Conservation (phyloP, 2,329 filamentous ascomycete species). For the Sclerotinia nivalis region DNA sequence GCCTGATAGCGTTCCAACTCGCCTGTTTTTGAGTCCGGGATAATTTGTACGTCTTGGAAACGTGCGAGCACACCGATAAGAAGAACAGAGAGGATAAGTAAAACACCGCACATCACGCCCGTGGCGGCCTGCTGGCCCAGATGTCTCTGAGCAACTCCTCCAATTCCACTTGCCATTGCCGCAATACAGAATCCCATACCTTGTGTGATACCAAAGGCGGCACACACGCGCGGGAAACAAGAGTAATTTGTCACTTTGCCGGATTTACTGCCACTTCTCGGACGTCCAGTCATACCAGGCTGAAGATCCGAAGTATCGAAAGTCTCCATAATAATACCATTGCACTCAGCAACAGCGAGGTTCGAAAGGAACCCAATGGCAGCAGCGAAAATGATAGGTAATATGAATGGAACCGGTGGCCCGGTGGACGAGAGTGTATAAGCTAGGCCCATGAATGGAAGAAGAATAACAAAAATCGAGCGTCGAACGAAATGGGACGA, state of each 20-base stretch:
- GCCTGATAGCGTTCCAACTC: conserved; percentile 55
- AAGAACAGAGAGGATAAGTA: conserved; percentile 64
- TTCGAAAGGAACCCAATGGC: conserved; percentile 70
- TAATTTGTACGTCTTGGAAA: conserved; percentile 67
- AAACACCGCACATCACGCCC: conserved; percentile 65
- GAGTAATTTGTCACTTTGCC: conserved; percentile 69
- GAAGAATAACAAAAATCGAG: conserved; percentile 63
- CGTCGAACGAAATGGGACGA: conserved; percentile 72
- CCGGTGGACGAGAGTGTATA: conserved; percentile 69
- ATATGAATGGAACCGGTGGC: conserved; percentile 57
- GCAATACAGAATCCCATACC: conserved; percentile 68
- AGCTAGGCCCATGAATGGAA: conserved; percentile 66
- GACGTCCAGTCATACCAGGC: conserved; percentile 64
- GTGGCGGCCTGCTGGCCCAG: conserved; percentile 69
- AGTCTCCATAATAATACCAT: conserved; percentile 76
- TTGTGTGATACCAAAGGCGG: conserved; percentile 71
- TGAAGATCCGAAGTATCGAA: conserved; percentile 81
- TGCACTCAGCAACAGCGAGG: conserved; percentile 73
- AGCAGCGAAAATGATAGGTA: conserved; percentile 66
- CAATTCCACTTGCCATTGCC: conserved; percentile 66
- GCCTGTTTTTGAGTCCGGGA: conserved; percentile 59
- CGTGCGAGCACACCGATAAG: conserved; percentile 63
- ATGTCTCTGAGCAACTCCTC: conserved; percentile 64
- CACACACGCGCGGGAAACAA: conserved; percentile 70
- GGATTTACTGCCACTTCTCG: conserved; percentile 46